Evolutionary conservation across 352 stramenopile species (phyloP).

Genomic region (Pythium dissotocum): DNA sequence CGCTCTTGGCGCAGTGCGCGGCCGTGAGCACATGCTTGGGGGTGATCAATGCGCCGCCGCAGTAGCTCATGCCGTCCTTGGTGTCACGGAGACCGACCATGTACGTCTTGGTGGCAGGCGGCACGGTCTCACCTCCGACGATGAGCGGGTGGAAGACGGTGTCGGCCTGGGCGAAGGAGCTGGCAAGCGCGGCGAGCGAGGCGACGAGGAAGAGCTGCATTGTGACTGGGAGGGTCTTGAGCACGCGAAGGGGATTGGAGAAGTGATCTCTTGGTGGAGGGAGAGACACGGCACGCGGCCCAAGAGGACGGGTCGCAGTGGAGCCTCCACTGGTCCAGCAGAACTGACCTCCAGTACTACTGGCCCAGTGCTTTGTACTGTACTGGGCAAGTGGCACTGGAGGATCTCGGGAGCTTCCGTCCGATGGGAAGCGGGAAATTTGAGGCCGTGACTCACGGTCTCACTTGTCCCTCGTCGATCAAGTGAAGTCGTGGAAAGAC

Average conservation of each 20-base stretch:
- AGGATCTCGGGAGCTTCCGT: no score
- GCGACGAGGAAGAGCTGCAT: not conserved
- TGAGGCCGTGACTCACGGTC: no score
- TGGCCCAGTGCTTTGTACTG: no score
- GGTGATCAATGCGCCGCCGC: conserved; percentile 14
- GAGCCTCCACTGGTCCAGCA: no score
- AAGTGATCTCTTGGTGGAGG: not conserved
- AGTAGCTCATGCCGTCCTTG: not conserved
- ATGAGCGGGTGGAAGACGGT: conserved; percentile 7
- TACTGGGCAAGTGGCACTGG: no score
- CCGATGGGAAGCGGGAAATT: no score
- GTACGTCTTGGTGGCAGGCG: conserved; percentile 7
- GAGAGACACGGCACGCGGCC: not conserved
- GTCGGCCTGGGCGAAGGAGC: not conserved
- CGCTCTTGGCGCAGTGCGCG: conserved; percentile 1
- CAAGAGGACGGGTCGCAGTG: no score
- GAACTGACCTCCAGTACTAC: no score
- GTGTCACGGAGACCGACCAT: conserved; percentile 6
- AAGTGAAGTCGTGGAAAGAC: no score
- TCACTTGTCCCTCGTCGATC: no score
- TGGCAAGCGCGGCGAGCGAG: not conserved
- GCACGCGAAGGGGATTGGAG: not conserved
- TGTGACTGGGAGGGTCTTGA: not conserved
- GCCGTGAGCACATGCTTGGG: conserved; percentile 13
- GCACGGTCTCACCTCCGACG: conserved; percentile 6